Conservation (phyloP, 192 early-diverging fungal species). For the Rhizophagus prolifer region DNA sequence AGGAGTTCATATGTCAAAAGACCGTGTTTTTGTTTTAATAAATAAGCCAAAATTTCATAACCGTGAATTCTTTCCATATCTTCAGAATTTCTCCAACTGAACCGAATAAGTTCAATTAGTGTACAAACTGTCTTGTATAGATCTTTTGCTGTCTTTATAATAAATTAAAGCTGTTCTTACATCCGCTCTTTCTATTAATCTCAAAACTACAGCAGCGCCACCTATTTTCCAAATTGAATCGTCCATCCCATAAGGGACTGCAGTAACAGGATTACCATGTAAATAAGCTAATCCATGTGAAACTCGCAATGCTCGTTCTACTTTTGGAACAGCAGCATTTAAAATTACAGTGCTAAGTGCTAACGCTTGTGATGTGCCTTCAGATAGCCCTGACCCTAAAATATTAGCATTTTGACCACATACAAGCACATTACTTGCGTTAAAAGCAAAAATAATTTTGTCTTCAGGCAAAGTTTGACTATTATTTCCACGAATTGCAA, state of each 20-base stretch:
- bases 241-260: conserved; percentile 57
- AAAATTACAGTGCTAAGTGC: conserved; percentile 36
- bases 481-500: conserved; percentile 51
- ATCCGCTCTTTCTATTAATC: conserved; percentile 58
- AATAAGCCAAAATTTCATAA: conserved; percentile 63
- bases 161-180: conserved; percentile 38
- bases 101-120: conserved; percentile 60
- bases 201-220: conserved; percentile 62
- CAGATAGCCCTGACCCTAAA: conserved; percentile 32
- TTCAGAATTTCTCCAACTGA: conserved; percentile 68
- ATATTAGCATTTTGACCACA: conserved; percentile 40
- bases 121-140: conserved; percentile 54
- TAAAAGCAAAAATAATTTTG: conserved; percentile 63
- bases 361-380: conserved; percentile 34
- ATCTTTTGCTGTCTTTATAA: conserved; percentile 42
- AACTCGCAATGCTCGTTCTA: conserved; percentile 47
- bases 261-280: conserved; percentile 53
- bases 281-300: conserved; percentile 46
- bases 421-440: conserved; percentile 50
- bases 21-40: conserved; percentile 64
- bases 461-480: conserved; percentile 56
- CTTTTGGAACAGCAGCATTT: conserved; percentile 57
- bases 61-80: conserved; percentile 70
- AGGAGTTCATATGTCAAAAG: conserved; percentile 57
- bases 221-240: conserved; percentile 74